Conservation (phyloP, 1,284 basidiomycete species). For the Cerrena zonata region DNA sequence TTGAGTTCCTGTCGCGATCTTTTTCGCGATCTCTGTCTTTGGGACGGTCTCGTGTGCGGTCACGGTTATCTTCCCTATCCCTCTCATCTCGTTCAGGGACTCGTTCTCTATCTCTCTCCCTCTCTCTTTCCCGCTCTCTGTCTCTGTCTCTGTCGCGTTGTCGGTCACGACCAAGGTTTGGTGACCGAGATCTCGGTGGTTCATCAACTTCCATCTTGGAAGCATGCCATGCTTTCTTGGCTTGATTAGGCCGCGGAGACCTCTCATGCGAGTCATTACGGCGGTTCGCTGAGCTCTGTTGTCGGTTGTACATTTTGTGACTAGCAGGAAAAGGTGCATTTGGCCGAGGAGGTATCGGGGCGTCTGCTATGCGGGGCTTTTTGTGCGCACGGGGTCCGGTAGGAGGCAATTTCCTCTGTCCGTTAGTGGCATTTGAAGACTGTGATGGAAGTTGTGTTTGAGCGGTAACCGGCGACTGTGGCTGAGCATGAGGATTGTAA, state of each 20-base stretch:
- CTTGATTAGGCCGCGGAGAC: constrained; percentile 37
- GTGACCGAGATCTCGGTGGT: constrained; percentile 31
- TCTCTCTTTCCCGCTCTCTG: constrained; percentile 33
- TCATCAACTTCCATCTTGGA: constrained; percentile 58
- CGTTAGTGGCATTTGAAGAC: constrained; percentile 17
- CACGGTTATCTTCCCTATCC: constrained; percentile 25
- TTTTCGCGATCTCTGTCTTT: constrained; percentile 20
- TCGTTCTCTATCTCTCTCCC: constrained; percentile 18
- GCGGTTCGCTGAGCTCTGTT: constrained; percentile 22
- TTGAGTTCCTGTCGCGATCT: constrained; percentile 24
- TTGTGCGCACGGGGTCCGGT: constrained; percentile 74
- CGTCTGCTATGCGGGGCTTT: constrained; percentile 62
- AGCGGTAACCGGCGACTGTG: constrained; percentile 35
- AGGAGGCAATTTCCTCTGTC: constrained; percentile 52
- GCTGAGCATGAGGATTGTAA: constrained; percentile 34
- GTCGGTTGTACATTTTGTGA: constrained; percentile 21
- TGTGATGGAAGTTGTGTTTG: constrained; percentile 25
- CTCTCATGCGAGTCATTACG: constrained; percentile 29
- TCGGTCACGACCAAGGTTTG: constrained; percentile 28
- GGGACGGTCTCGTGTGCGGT: constrained; percentile 24
- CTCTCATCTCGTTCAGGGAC: constrained; percentile 27
- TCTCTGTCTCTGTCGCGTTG: constrained; percentile 33
- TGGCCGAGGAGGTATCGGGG: constrained; percentile 37
- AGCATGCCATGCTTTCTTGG: constrained; percentile 22
- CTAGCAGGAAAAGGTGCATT: constrained; percentile 18